These are phyloP conservation scores for Fennellomyces sp. DNA, from an alignment of 371 early-diverging fungal genomes.

Conservation along the genomic window DNA sequence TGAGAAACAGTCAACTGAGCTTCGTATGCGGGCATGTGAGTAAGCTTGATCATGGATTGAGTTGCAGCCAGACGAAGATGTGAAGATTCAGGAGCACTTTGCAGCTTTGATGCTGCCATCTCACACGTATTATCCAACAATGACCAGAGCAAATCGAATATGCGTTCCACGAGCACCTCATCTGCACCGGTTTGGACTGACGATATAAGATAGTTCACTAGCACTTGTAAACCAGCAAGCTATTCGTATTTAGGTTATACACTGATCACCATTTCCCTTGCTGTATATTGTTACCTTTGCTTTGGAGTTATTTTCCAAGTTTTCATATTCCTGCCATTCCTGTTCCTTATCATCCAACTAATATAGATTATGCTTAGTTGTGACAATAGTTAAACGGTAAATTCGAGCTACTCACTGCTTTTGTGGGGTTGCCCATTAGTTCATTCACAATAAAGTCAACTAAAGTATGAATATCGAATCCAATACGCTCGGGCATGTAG, in stretches of 20 bases:
- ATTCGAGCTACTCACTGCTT: slow-evolving; percentile 29
- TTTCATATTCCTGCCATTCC: slow-evolving; percentile 39
- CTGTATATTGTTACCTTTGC: slow-evolving; percentile 25
- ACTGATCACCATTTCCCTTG: too few relatives aligned
- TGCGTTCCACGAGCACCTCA: slow-evolving; percentile 14
- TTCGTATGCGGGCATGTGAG: slow-evolving; percentile 53
- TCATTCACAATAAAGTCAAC: slow-evolving; percentile 62
- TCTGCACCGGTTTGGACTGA: slow-evolving; percentile 11
- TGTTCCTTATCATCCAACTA: slow-evolving; percentile 14
- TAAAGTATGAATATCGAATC: slow-evolving; percentile 39
- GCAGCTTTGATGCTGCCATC: slow-evolving; percentile 21
- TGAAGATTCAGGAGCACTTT: slow-evolving; percentile 43
- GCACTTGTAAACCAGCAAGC: slow-evolving; percentile 30
- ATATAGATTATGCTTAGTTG: too few relatives aligned
- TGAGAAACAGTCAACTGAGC: slow-evolving; percentile 55
- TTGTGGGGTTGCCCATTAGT: slow-evolving; percentile 48
- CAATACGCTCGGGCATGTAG: slow-evolving; percentile 51
- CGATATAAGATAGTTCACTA: slow-evolving; percentile 35
- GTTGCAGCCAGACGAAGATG: slow-evolving; percentile 70
- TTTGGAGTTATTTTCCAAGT: slow-evolving; percentile 25
- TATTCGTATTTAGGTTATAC: too few relatives aligned
- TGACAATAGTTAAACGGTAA: slow-evolving; percentile 1
- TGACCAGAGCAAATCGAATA: slow-evolving; percentile 31
- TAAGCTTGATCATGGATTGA: slow-evolving; percentile 68
- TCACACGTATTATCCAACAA: slow-evolving; percentile 29